Evolutionary conservation across 305 asterid genomes (phyloP).

Genomic region (Rubia peregrina): DNA sequence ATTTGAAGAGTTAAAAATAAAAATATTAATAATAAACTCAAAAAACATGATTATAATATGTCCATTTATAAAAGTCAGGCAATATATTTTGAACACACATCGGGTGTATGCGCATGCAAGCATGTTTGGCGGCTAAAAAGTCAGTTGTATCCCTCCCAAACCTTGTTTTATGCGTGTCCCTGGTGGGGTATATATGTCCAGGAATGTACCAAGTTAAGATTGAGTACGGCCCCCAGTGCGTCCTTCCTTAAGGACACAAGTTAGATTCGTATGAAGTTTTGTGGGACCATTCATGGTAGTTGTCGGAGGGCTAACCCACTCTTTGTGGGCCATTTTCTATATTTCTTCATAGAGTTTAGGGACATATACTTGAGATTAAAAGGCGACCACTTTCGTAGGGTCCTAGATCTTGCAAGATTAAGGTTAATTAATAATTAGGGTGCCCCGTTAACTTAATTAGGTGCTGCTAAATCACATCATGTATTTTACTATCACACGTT

Average conservation of each 20-base stretch:
- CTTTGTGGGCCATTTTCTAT: constrained; percentile 7
- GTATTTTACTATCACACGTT: too few relatives aligned
- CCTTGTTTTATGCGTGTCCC: constrained; percentile 4
- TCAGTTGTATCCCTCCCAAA: constrained; percentile 7
- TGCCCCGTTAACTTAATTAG: too few relatives aligned
- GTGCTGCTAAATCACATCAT: too few relatives aligned
- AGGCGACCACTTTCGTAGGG: constrained; percentile 18
- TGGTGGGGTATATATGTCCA: constrained; percentile 26
- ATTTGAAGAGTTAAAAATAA: too few relatives aligned
- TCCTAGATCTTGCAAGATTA: constrained; percentile 13
- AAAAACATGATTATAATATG: too few relatives aligned
- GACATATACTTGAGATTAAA: constrained; percentile 21
- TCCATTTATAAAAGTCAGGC: too few relatives aligned
- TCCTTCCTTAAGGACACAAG: constrained; percentile 20
- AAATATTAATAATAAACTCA: too few relatives aligned
- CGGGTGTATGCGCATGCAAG: constrained; percentile 16
- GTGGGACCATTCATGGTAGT: constrained; percentile 18
- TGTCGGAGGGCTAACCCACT: constrained; percentile 19
- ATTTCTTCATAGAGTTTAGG: background rate
- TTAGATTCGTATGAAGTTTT: constrained; percentile 11
- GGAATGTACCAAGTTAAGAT: constrained; percentile 14
- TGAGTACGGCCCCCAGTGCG: constrained; percentile 16
- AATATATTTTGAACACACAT: too few relatives aligned
- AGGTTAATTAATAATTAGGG: too few relatives aligned
- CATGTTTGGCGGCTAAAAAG: constrained; percentile 24